Base-by-base conservation (phyloP, 2,329 filamentous ascomycete species). In the Fusarium begoniae region DNA sequence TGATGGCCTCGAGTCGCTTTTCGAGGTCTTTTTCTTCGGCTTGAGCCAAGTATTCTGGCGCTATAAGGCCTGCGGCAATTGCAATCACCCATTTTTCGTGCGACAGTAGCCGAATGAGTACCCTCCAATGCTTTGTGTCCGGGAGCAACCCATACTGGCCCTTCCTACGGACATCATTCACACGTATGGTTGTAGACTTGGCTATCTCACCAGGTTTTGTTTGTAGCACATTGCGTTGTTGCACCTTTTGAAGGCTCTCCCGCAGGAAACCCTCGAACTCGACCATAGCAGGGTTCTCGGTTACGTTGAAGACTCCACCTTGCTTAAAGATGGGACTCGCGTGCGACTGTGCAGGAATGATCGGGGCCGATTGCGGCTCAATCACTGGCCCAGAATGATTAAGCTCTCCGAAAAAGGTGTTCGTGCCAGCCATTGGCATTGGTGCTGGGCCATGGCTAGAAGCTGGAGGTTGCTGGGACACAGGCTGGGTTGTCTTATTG, bases 51-150 rank as follows among this genome's bases (percentile, higher is more conserved):
- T 75, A 81, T 1, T 69, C 44, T 0, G 81, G 67, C 8, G 75
- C 70, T 4, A 82, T 64, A 8, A 72, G 62, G 0, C 80, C 80
- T 3, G 74, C 73, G 14, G 80, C 64, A 5, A 82, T 64, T 3
- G 80, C 80, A 9, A 78, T 70, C 24, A 80, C 78, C 68, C 85
- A 82, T 22, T 79, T 78, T 9, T 79, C 66, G 15, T 80, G 65
- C 3, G 54, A 62, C 9, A 80, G 67, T 14, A 83, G 58, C 18
- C 73, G 70, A 24, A 70, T 54, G 2, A 84, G 76, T 15, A 75
- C 65, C n/a, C 77, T 79, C 83, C 83, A 84, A 32, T 80, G 83
- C 13, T 73, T 66, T n/a, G 77, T 75, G 60, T 84, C 81, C 5
- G 75, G 77, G 9, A 83, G 61, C 57, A 81, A 78, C 5, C 82